phyloP scores from a whole-genome alignment of 2,329 filamentous ascomycete genomes.

The Ophiostoma piceae region DNA sequence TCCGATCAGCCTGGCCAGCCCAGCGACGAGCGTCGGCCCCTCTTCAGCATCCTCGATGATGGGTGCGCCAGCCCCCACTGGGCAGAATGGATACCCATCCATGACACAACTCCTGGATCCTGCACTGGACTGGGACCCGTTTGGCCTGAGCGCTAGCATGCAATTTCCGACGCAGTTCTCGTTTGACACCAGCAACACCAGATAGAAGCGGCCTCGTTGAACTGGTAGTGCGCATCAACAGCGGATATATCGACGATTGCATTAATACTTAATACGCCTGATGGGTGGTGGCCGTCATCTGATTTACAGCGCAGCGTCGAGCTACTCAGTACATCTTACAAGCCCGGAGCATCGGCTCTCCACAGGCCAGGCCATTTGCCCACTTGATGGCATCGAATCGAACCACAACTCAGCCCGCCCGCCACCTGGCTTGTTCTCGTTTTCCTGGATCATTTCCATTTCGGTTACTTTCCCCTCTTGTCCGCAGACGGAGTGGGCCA shows the following conservation, averaged over 20 bases:
- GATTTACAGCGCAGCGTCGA: not conserved
- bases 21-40: constrained; percentile 27
- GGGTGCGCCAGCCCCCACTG: constrained; percentile 12
- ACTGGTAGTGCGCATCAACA: not conserved
- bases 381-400: not conserved
- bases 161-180: constrained; percentile 82
- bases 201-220: constrained; percentile 29
- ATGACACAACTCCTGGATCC: constrained; percentile 66
- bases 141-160: constrained; percentile 90
- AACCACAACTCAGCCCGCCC: not conserved
- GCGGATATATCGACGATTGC: not conserved
- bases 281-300: not conserved
- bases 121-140: constrained; percentile 86
- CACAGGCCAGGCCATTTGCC: constrained; percentile 1
- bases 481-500: not conserved
- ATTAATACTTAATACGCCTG: not conserved
- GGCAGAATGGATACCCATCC: constrained; percentile 60
- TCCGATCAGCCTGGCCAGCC: constrained; percentile 39
- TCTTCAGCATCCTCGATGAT: constrained; percentile 25
- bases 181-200: constrained; percentile 59
- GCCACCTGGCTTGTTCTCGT: not conserved
- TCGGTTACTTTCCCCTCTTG: not conserved
- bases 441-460: not conserved
- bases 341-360: not conserved
- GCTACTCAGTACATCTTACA: not conserved